Evolutionary conservation across 129 eudicot genomes (phyloP).

Genomic region (Lactuca saligna): DNA sequence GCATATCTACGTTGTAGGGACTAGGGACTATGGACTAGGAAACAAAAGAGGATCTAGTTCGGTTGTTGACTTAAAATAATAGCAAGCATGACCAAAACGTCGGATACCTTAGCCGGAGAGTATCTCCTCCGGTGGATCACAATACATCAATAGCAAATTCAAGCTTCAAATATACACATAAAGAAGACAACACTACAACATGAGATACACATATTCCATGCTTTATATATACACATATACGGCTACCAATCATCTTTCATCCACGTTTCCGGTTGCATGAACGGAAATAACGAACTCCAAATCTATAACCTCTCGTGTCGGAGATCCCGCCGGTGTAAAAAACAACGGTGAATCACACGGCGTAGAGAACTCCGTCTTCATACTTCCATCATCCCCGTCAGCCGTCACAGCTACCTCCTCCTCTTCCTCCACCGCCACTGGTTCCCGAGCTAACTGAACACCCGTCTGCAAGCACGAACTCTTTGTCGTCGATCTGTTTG

Average conservation of each 20-base stretch:
- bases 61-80: neutral
- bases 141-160: neutral
- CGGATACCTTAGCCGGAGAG: neutral
- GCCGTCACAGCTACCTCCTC: conserved; percentile 18
- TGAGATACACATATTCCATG: neutral
- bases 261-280: conserved; percentile 4
- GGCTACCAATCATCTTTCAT: neutral
- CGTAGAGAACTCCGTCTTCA: conserved; percentile 52
- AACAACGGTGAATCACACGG: conserved; percentile 67
- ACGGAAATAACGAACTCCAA: conserved; percentile 11
- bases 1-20: too few species aligned
- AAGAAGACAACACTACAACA: conserved; percentile 1
- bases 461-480: conserved; percentile 22
- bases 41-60: neutral
- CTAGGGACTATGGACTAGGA: too few species aligned
- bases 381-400: conserved; percentile 28
- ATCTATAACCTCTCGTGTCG: conserved; percentile 34
- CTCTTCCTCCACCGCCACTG: neutral
- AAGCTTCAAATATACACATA: neutral
- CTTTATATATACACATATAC: neutral
- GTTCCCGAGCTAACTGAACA: neutral
- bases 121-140: neutral
- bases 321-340: conserved; percentile 63
- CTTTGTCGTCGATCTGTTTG: conserved; percentile 2
- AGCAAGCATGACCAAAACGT: neutral